These are phyloP conservation scores for Calendula officinalis DNA, from an alignment of 129 eudicot species.

Conservation along the genomic window DNA sequence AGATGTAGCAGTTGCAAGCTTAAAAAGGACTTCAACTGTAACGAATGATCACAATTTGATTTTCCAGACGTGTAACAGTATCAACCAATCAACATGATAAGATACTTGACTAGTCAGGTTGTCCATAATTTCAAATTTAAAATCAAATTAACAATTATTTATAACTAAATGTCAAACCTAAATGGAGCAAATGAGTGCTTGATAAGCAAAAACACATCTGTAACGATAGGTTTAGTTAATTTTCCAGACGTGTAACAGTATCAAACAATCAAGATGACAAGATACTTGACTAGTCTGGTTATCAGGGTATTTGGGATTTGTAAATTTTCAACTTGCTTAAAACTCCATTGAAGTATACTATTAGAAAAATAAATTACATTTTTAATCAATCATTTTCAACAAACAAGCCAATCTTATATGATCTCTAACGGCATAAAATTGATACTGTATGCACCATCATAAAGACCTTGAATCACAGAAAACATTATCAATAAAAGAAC, in stretches of 20 bases:
- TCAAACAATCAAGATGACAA: slow-evolving; percentile 21
- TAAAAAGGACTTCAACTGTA: slow-evolving; percentile 30
- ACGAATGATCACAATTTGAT: slow-evolving; percentile 16
- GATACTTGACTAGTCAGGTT: slow-evolving; percentile 43
- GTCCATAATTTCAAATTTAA: background rate
- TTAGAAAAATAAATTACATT: no score
- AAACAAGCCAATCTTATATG: no score
- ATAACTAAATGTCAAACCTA: slow-evolving; percentile 8
- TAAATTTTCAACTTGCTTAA: background rate
- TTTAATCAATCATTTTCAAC: no score
- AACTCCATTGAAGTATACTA: background rate
- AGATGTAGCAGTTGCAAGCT: slow-evolving; percentile 38
- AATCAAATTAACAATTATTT: background rate
- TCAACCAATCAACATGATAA: slow-evolving; percentile 13
- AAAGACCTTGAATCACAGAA: no score
- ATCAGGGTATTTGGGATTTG: no score
- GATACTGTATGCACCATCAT: no score
- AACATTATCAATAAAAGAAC: background rate
- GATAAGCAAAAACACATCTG: slow-evolving; percentile 27
- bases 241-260: slow-evolving; percentile 45
- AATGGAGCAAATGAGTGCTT: slow-evolving; percentile 41
- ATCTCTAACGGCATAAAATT: no score
- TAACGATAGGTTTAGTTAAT: slow-evolving; percentile 31
- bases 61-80: slow-evolving; percentile 43
- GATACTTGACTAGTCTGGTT: slow-evolving; percentile 51